Evolutionary conservation across 331 rosid species (phyloP).

Genomic region (Dryas integrifolia): DNA sequence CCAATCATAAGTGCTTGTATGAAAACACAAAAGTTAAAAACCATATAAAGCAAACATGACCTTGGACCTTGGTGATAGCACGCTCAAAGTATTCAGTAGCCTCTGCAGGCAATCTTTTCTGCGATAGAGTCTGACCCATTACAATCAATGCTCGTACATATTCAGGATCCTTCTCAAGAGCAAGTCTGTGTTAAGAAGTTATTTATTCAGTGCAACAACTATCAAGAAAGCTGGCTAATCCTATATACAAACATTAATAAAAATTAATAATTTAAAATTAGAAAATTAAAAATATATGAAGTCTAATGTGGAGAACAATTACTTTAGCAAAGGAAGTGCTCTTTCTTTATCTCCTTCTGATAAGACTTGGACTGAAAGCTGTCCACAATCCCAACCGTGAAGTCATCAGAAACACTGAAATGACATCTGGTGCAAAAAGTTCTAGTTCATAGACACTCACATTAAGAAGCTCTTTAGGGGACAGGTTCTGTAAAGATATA

Average conservation of each 20-base stretch:
- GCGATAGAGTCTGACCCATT: slow-evolving; percentile 73
- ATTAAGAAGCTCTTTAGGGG: slow-evolving; percentile 56
- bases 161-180: slow-evolving; percentile 88
- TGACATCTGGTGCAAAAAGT: slow-evolving; percentile 15
- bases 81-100: slow-evolving; percentile 59
- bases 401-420: slow-evolving; percentile 11
- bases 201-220: slow-evolving; percentile 27
- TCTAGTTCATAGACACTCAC: slow-evolving; percentile 53
- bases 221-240: slow-evolving; percentile 14
- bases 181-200: slow-evolving; percentile 46
- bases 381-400: slow-evolving; percentile 36
- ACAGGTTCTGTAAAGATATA: slow-evolving; percentile 50
- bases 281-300: neutral
- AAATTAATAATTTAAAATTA: neutral
- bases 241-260: neutral
- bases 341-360: slow-evolving; percentile 50
- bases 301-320: slow-evolving; percentile 24
- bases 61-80: slow-evolving; percentile 68
- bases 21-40: slow-evolving; percentile 5
- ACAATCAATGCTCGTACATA: slow-evolving; percentile 63
- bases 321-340: slow-evolving; percentile 72
- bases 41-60: neutral
- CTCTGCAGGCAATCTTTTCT: slow-evolving; percentile 55
- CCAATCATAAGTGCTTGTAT: neutral
- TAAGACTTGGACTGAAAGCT: slow-evolving; percentile 70